Conservation (phyloP, 768 basidiomycete species). For the Mycena kentingensis region DNA sequence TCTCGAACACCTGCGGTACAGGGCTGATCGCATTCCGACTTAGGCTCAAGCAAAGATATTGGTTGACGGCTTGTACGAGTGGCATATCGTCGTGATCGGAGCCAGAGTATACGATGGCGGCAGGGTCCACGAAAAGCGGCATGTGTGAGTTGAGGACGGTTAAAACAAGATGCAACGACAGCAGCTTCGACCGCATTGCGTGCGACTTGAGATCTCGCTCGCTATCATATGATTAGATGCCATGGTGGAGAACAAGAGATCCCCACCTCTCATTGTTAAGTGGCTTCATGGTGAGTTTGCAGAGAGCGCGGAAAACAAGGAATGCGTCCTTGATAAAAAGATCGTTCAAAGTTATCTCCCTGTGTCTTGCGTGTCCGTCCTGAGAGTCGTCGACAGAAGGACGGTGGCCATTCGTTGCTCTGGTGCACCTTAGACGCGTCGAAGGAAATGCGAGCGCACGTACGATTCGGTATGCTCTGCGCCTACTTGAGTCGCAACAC, state of each 20-base stretch:
- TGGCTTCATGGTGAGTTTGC: conserved; percentile 98
- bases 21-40: conserved; percentile 95
- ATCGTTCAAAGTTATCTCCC: conserved; percentile 74
- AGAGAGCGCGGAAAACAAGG: conserved; percentile 93
- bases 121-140: conserved; percentile 83
- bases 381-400: conserved; percentile 37
- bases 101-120: conserved; percentile 89
- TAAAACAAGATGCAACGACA: conserved; percentile 92
- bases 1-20: conserved; percentile 95
- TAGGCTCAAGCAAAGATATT: conserved; percentile 90
- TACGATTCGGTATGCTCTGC: conserved; percentile 9
- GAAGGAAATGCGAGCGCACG: background rate
- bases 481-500: background rate
- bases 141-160: conserved; percentile 92
- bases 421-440: conserved; percentile 17
- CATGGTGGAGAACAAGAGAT: background rate
- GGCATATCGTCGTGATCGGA: conserved; percentile 85
- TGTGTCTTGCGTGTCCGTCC: conserved; percentile 31
- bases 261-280: conserved; percentile 86
- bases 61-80: conserved; percentile 92
- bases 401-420: conserved; percentile 37
- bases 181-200: conserved; percentile 94
- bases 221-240: conserved; percentile 43
- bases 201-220: conserved; percentile 96
- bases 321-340: conserved; percentile 97